These are phyloP conservation scores for Verticillium dahliae DNA, from an alignment of 2,329 filamentous ascomycete genomes.

Conservation along the genomic window DNA sequence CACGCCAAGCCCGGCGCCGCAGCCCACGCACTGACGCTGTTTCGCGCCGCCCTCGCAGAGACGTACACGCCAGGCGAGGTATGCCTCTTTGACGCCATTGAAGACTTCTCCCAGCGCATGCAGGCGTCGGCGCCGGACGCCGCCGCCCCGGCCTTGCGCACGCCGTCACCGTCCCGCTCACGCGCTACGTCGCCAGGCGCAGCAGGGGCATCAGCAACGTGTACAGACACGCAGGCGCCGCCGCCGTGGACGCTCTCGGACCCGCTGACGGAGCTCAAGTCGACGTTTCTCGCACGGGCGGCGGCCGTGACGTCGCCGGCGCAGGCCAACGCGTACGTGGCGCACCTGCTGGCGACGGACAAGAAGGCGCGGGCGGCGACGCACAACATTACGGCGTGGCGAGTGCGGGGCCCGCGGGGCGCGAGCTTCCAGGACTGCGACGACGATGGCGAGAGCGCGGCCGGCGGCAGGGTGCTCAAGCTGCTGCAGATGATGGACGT, in stretches of 20 bases:
- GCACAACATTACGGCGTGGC: conserved; percentile 94
- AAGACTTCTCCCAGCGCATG: conserved; percentile 46
- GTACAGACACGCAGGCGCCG: background rate
- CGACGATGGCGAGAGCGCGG: conserved; percentile 92
- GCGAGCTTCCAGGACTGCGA: conserved; percentile 80
- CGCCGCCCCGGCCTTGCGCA: conserved; percentile 3
- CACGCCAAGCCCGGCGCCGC: conserved; percentile 65
- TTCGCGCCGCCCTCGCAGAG: conserved; percentile 59
- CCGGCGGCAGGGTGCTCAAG: conserved; percentile 77
- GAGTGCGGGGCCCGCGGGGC: conserved; percentile 58
- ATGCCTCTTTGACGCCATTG: conserved; percentile 87
- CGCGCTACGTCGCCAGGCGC: conserved; percentile 13
- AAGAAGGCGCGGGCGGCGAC: conserved; percentile 80
- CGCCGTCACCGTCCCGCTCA: conserved; percentile 8
- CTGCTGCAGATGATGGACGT: conserved; percentile 92
- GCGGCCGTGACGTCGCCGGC: conserved; percentile 62
- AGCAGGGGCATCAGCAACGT: background rate
- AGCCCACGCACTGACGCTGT: conserved; percentile 60
- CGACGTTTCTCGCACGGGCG: conserved; percentile 76
- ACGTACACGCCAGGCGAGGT: conserved; percentile 69
- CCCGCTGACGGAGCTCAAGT: conserved; percentile 73
- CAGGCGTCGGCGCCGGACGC: conserved; percentile 11
- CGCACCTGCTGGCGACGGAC: conserved; percentile 73
- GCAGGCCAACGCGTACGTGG: conserved; percentile 65
- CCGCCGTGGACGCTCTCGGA: conserved; percentile 67